Evolutionary conservation across 2,329 filamentous ascomycete genomes (phyloP).

Genomic region (Bisporella sp.): DNA sequence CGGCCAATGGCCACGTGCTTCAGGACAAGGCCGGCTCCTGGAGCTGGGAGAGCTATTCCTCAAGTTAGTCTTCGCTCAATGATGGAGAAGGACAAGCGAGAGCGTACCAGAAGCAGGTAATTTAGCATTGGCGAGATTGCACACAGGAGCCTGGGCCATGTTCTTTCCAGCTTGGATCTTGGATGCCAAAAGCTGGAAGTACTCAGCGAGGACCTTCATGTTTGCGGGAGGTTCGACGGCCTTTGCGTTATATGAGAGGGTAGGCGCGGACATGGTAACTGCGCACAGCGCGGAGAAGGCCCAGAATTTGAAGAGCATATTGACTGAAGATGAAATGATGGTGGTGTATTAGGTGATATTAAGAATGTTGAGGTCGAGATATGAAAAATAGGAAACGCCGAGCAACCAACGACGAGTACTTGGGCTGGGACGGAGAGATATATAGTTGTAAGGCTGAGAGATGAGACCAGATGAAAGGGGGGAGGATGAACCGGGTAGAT

Average conservation of each 20-base stretch:
- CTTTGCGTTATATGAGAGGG: conserved; percentile 14
- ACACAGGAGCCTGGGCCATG: conserved; percentile 37
- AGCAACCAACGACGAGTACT: neutral
- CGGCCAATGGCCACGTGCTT: conserved; percentile 79
- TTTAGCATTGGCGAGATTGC: conserved; percentile 46
- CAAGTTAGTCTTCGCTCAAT: conserved; percentile 7
- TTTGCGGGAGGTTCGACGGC: conserved; percentile 17
- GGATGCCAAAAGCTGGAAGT: conserved; percentile 52
- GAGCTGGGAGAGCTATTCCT: conserved; percentile 49
- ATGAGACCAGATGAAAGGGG: neutral
- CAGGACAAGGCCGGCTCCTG: conserved; percentile 53
- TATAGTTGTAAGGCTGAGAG: neutral
- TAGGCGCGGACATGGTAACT: conserved; percentile 32
- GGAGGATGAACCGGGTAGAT: neutral
- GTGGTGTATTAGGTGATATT: conserved; percentile 2
- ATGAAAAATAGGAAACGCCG: neutral
- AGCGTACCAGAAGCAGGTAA: conserved; percentile 41
- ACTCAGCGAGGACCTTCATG: conserved; percentile 42
- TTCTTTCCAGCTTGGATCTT: conserved; percentile 44
- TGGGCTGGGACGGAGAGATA: neutral
- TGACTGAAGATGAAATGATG: conserved; percentile 5
- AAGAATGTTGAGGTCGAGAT: neutral
- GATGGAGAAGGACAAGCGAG: neutral
- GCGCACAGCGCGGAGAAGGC: conserved; percentile 40
- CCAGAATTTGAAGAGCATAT: conserved; percentile 45